Evolutionary conservation across 2,329 filamentous ascomycete genomes (phyloP), one percentile per base, ranked within the genome.

Genomic region (Nothomitra cinnamomea): DNA sequence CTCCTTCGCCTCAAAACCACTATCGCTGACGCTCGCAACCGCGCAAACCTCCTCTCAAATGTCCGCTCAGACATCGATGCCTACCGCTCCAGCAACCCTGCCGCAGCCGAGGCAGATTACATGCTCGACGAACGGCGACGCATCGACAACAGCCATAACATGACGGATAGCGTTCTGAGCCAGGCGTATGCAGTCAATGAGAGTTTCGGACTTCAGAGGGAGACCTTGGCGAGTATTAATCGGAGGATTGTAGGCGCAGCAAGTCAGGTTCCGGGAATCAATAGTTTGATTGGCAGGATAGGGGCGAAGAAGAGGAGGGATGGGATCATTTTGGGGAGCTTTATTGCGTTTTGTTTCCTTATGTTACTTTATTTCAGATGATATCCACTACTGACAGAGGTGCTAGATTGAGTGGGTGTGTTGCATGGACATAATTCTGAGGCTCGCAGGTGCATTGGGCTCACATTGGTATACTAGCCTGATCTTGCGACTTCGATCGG

Each of bases 171-270:
- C 57, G 88, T 98, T 35, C 74, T 98, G 56, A 89, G 84, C 64
- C 92, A 96, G 72, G 92, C 92, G 6, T 98, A 98, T 69, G 89
- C 90, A 10, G 87, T 96, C 53, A 94, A 95, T 65, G 88, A 96
- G 70, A 89, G 76, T 66, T 96, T 98, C 66, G 75, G 78, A 13
- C 63, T 88, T 54, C 92, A 98, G 73, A 76, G 89, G 57, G 89
- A 96, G 72, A 90, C 84, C 24, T 69, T 98, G 57, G 78, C 83
- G 45, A 94, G 79, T 66, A 90, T 98, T 63, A 94, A 95, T 67
- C 75, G 90, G 57, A 77, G 90, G 58, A 96, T 98, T 66, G 88
- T 87, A 3, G 75, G 84, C 35, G 90, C 89, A 25, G 92, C 90
- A 40, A 87, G 85, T 63, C 85, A 94, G 65, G 84, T 98, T 15